Percentiles rank a stretch among this genome's conserved stretches.
Conservation (phyloP, 768 basidiomycete genomes). For the Boletellus emodensis region DNA sequence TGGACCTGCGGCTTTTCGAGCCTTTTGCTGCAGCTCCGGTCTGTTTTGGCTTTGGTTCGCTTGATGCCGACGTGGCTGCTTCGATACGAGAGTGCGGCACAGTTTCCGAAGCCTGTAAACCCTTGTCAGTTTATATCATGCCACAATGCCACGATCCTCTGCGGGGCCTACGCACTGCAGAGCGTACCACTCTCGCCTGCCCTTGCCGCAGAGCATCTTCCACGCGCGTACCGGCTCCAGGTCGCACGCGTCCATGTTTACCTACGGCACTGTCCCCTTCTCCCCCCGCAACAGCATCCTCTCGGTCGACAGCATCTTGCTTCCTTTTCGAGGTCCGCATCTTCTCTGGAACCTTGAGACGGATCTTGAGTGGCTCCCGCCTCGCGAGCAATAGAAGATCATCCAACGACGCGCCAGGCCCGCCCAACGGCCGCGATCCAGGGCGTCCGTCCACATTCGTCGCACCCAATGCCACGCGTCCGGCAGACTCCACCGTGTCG, state of each 20-base stretch:
- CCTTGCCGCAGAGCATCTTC: background rate
- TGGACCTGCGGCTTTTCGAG: background rate
- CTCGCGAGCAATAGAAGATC: conserved; percentile 17
- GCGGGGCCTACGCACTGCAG: background rate
- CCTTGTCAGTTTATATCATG: background rate
- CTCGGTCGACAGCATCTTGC: background rate
- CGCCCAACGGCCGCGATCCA: conserved; percentile 9
- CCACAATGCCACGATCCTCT: no score
- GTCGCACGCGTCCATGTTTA: background rate
- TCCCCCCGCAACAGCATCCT: background rate
- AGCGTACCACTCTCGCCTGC: background rate
- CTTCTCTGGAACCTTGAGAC: conserved; percentile 2
- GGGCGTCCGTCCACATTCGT: background rate
- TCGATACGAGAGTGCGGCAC: background rate
- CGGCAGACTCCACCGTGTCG: no score
- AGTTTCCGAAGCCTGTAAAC: background rate
- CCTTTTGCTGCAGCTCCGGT: background rate
- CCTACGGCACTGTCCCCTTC: background rate
- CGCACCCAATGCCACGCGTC: background rate
- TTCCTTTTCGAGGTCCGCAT: conserved; percentile 18
- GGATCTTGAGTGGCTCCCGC: conserved; percentile 10
- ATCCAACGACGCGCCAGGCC: conserved; percentile 16
- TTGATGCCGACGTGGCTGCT: background rate
- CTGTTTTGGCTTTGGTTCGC: background rate
- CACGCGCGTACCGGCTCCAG: background rate